Evolutionary conservation across 257 asterid genomes (phyloP).

Genomic region (Solanum chiquidenum): DNA sequence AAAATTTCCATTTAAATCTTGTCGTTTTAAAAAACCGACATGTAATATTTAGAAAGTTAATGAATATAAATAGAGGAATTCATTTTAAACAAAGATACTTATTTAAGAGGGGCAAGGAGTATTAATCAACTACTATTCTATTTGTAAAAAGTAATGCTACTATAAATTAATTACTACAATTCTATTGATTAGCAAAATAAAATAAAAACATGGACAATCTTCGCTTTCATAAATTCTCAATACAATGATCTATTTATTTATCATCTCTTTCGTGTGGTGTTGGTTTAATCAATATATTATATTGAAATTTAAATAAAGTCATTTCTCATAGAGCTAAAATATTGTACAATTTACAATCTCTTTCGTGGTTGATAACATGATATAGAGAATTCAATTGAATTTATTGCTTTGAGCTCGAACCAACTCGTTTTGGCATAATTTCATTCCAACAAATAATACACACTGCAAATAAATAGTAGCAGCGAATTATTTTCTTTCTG

Average conservation of each 20-base stretch:
- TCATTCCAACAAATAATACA: background rate
- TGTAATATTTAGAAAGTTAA: background rate
- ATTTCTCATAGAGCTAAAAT: background rate
- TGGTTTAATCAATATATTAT: too few relatives aligned
- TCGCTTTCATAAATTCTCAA: background rate
- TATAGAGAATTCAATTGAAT: background rate
- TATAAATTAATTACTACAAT: background rate
- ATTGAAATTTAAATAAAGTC: too few relatives aligned
- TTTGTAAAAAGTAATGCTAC: background rate
- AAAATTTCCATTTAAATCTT: background rate
- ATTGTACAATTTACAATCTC: background rate
- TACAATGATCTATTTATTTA: background rate
- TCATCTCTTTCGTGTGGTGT: background rate
- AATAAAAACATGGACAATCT: background rate
- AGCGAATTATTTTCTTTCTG: background rate
- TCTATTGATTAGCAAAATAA: background rate
- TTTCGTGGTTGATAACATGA: background rate
- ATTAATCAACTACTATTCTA: background rate
- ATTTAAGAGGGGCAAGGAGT: background rate
- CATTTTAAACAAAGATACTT: background rate
- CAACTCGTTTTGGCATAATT: background rate
- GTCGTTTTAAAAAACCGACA: background rate
- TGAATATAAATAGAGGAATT: background rate
- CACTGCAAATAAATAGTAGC: background rate
- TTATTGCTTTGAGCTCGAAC: background rate